Base-by-base conservation (phyloP, 371 early-diverging fungal species). In the Mortierella sp. region DNA sequence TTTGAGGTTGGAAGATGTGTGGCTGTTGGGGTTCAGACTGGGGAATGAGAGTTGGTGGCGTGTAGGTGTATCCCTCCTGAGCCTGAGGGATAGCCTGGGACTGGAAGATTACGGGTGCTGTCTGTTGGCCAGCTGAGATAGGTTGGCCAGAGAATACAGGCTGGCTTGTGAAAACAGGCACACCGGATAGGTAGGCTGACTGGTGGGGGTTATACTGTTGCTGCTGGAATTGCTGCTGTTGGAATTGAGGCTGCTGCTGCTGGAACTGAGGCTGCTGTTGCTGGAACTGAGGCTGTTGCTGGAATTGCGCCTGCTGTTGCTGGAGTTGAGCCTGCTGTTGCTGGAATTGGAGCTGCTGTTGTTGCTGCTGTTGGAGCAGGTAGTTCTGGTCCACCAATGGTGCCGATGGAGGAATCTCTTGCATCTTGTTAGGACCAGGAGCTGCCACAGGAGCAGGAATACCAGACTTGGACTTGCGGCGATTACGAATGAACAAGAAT, bases 1-100 rank as follows among this genome's bases (percentile, higher is more conserved):
- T 54, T 22, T 63, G 70, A 1, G 66, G 72, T 27, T 65, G 72
- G 54, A 71, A 71, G 37, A 71, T 71, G 13, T 37, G 54, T 12
- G 71, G 71, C 14, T 55, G 43, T 24, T 52, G 63, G 10, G 53
- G 14, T 29, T 31, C 31, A 21, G 41, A 25, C n/a, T 24, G 13
- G 16, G 55, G 34, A 22, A 50, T 28, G 31, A 61, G n/a, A 13
- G 57, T 71, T 21, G 72, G 72, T 13, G 72, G 72, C 1, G 41
- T 41, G 44, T 71, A 63, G 29, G 16, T 56, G 48, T 71, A 63
- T 40, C 43, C 50, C 46, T 58, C 54, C 24, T 65, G 61, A 19
- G 24, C 14, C 22, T 55, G 45, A 3, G 34, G n/a, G 7, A 46
- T 47, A 1, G 44, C 29, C 47, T 69, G 69, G 63, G 62, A 29